Base-by-base conservation (phyloP, 306 rosid species). In the Benincasa hispida region DNA sequence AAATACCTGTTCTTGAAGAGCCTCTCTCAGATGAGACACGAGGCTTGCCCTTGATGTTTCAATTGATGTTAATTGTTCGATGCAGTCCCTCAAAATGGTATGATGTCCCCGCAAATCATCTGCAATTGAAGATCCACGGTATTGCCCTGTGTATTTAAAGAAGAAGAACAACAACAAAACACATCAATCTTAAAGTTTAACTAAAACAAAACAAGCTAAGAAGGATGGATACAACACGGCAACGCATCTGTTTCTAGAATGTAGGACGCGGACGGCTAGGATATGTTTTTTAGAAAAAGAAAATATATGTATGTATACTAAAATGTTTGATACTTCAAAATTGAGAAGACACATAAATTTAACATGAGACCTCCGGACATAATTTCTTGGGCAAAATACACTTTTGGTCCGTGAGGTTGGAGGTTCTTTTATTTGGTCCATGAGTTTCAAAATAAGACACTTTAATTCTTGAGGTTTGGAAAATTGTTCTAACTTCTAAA, bases 1-100 rank as follows among this genome's bases (percentile, higher is more conserved):
- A 79, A 80, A 41, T 80, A 95, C 99, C 99, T 95, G 97, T 87
- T 95, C 97, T 77, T 82, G 89, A 68, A 95, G 94, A 82, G 97
- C 96, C 82, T 90, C 96, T 69, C 90, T 88, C 84, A 95, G 78
- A 76, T 89, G 93, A 82, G 93, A 88, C 82, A 92, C 96, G 50
- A 95, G 98, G 77, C 79, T 87, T 45, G 89, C 86, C 86, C 98
- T 92, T 10, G 96, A 86, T 47, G 96, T 87, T 82, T 92, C 98
- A 48, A 89, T 80, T 62, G 89, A 83, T 6, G 87, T 85, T 77
- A 95, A 84, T 76, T 88, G 99, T 76, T 90, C 93, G 15, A 92
- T 86, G 81, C 98, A 95, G 76, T 87, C 91, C 84, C 83, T 87
- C 39, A 95, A 79, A 53, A 86, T 55, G 24, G 83, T 79, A 88